Percentiles rank a stretch among this genome's conserved stretches.
These are phyloP conservation scores for Coemansia sp. DNA, from an alignment of 192 early-diverging fungal genomes.

Conservation along the genomic window DNA sequence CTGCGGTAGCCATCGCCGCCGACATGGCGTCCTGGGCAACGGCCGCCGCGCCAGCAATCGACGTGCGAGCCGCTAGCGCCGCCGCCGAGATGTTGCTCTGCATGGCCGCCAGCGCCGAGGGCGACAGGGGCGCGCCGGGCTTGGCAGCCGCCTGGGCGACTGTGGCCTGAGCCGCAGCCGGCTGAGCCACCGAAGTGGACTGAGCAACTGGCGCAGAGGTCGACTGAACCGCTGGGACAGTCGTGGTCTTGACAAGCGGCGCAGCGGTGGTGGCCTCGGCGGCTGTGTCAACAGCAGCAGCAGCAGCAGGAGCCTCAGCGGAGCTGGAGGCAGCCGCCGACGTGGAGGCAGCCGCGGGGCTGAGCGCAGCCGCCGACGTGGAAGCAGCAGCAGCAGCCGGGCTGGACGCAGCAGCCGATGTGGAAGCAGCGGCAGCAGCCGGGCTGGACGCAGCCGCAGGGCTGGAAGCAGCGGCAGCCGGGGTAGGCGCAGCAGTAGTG, in stretches of 20 bases:
- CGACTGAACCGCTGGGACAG: not conserved
- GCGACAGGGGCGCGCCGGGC: not conserved
- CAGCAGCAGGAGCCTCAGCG: not conserved
- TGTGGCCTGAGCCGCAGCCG: not conserved
- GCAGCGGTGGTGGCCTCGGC: not conserved
- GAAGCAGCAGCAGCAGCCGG: slow-evolving; percentile 1
- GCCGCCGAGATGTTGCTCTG: slow-evolving; percentile 16
- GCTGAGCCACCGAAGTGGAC: no score
- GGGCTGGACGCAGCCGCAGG: slow-evolving; percentile 3
- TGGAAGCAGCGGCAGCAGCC: not conserved
- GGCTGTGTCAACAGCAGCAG: not conserved
- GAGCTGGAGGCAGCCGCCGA: slow-evolving; percentile 2
- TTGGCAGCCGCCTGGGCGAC: not conserved
- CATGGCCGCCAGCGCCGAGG: not conserved
- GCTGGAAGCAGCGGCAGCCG: not conserved
- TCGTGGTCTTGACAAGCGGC: not conserved
- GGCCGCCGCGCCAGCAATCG: slow-evolving; percentile 11
- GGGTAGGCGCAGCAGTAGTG: not conserved
- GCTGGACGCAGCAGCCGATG: slow-evolving; percentile 3
- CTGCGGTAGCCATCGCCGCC: slow-evolving; percentile 15
- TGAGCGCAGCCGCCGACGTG: not conserved
- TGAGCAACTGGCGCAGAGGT: not conserved
- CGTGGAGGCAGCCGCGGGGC: not conserved
- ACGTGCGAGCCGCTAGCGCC: slow-evolving; percentile 5
- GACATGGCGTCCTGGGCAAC: slow-evolving; percentile 16